Conservation (phyloP, 225 moss, liverwort and hornwort genomes). For the Asterella californica region DNA sequence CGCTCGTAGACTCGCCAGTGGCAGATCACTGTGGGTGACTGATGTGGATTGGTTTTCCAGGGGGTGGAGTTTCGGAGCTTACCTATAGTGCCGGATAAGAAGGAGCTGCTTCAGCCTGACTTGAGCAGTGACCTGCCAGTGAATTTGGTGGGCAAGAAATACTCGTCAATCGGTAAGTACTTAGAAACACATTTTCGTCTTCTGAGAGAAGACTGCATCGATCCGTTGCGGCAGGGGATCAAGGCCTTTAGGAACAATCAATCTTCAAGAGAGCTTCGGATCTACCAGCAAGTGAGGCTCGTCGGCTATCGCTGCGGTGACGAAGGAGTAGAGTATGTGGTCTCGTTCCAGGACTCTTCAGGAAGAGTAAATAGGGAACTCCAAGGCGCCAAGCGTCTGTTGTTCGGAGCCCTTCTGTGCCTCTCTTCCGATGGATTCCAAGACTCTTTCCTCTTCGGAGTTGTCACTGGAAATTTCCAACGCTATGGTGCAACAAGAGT, state of each 20-base stretch:
- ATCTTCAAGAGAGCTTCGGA: conserved; percentile 9
- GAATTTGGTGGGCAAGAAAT: conserved; percentile 25
- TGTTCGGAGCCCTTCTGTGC: conserved; percentile 40
- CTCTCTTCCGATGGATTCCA: conserved; percentile 42
- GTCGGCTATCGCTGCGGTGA: conserved; percentile 27
- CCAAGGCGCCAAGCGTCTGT: conserved; percentile 20
- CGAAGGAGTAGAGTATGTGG: conserved; percentile 22
- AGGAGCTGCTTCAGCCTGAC: conserved; percentile 13
- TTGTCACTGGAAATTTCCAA: not conserved
- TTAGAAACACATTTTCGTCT: conserved; percentile 47
- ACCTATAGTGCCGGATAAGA: conserved; percentile 23
- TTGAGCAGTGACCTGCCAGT: conserved; percentile 3
- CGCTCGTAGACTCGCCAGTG: too few relatives aligned
- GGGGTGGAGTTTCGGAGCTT: conserved; percentile 14
- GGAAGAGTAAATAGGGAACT: not conserved
- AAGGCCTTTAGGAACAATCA: conserved; percentile 1
- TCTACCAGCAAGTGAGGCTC: conserved; percentile 23
- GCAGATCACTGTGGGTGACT: too few relatives aligned
- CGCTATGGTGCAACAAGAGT: conserved; percentile 1
- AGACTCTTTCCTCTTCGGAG: conserved; percentile 28
- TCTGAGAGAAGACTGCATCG: conserved; percentile 41
- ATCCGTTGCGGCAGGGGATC: conserved; percentile 38
- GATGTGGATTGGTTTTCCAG: not conserved
- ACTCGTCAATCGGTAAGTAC: conserved; percentile 23
- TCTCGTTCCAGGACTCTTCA: conserved; percentile 10